Percentiles rank a stretch among this genome's conserved stretches.
These are phyloP conservation scores for Fusarium longipes DNA, from an alignment of 2,329 filamentous ascomycete species.

Conservation along the genomic window DNA sequence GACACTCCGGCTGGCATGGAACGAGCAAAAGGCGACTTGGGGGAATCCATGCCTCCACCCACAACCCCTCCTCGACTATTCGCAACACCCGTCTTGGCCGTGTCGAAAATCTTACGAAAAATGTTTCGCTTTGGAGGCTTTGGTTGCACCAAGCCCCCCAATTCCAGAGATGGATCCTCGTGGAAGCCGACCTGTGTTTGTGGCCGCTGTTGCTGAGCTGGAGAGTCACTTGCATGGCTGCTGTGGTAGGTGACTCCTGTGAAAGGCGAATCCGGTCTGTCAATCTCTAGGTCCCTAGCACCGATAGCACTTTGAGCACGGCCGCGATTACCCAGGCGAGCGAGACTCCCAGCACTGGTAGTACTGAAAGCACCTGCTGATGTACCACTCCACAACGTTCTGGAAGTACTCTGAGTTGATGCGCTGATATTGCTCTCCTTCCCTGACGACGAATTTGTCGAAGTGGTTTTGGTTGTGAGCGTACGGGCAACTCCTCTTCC, in stretches of 20 bases:
- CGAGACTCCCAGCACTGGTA: conserved; percentile 93
- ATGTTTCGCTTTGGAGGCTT: conserved; percentile 88
- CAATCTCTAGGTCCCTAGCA: conserved; percentile 65
- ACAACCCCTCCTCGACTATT: conserved; percentile 88
- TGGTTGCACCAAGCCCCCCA: conserved; percentile 82
- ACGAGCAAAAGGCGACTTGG: conserved; percentile 57
- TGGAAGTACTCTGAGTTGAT: conserved; percentile 81
- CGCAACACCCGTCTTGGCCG: conserved; percentile 92
- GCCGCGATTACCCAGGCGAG: conserved; percentile 75
- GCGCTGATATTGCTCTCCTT: conserved; percentile 78
- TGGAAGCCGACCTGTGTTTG: conserved; percentile 75
- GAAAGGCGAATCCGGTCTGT: conserved; percentile 72
- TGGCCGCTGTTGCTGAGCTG: conserved; percentile 64
- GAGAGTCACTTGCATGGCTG: conserved; percentile 76
- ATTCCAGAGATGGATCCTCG: conserved; percentile 73
- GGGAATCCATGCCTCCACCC: conserved; percentile 57
- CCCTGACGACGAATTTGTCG: conserved; percentile 80
- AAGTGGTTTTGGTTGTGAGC: conserved; percentile 87
- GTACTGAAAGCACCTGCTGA: conserved; percentile 93
- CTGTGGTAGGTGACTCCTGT: conserved; percentile 91
- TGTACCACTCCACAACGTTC: conserved; percentile 91
- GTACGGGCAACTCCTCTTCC: conserved; percentile 78
- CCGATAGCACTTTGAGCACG: conserved; percentile 74
- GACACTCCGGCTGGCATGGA: conserved; percentile 54
- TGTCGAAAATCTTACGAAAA: conserved; percentile 94